Conservation (phyloP, 352 stramenopile genomes). For the Pythium monospermum region DNA sequence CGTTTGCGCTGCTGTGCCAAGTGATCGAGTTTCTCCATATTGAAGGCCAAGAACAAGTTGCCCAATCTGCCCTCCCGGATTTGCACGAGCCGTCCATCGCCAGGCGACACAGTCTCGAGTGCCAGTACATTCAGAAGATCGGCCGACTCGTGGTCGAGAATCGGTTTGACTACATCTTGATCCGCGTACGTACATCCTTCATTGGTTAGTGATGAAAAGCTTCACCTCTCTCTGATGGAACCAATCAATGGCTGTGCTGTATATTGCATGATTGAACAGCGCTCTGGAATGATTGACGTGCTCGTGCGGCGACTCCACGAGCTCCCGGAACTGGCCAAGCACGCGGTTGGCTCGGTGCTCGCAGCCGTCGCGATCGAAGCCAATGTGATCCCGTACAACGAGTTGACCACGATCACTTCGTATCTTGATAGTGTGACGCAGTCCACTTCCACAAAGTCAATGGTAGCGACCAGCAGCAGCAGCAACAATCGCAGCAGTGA, state of each 20-base stretch:
- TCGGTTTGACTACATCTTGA: conserved; percentile 45
- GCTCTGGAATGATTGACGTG: conserved; percentile 30
- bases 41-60: neutral
- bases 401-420: conserved; percentile 32
- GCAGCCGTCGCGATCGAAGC: conserved; percentile 56
- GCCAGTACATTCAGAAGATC: conserved; percentile 44
- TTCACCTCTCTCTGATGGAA: neutral
- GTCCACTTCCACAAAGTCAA: too few relatives aligned
- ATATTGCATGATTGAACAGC: too few relatives aligned
- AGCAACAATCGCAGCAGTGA: conserved; percentile 4
- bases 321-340: conserved; percentile 43
- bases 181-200: conserved; percentile 36
- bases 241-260: neutral
- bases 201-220: neutral
- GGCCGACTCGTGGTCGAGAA: conserved; percentile 39
- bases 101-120: conserved; percentile 27
- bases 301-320: conserved; percentile 39
- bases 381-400: conserved; percentile 43
- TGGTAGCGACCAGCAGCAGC: too few relatives aligned
- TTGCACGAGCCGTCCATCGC: neutral
- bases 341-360: conserved; percentile 47
- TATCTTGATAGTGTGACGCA: conserved; percentile 29
- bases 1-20: conserved; percentile 40
- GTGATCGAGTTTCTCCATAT: conserved; percentile 38
- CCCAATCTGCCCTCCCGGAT: neutral